Conservation (phyloP, 2,329 filamentous ascomycete species). For the Cryphonectria carpinicola region DNA sequence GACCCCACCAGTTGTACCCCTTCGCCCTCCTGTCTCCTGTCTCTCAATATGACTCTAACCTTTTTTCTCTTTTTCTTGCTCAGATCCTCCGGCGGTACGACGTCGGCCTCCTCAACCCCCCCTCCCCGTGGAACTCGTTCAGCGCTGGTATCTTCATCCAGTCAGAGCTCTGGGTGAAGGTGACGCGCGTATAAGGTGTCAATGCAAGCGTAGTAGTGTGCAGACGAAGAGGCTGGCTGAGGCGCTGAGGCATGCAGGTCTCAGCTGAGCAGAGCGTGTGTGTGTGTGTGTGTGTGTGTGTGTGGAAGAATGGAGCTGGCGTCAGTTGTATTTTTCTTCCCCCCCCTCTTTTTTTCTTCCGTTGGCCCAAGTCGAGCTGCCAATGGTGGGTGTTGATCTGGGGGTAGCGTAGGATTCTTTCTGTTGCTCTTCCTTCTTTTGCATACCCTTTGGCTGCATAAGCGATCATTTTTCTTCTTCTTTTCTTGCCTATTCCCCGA, state of each 20-base stretch:
- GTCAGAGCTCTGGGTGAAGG: slow-evolving; percentile 35
- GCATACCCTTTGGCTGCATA: slow-evolving; percentile 8
- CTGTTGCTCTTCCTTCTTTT: not conserved
- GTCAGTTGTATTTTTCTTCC: not conserved
- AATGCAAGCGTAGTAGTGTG: not conserved
- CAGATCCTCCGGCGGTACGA: slow-evolving; percentile 33
- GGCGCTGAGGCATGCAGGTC: not conserved
- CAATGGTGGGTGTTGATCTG: not conserved
- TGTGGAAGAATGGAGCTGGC: slow-evolving; percentile 6
- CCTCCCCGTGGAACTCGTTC: slow-evolving; percentile 33
- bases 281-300: not conserved
- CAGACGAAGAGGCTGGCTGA: not conserved
- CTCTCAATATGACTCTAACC: not conserved
- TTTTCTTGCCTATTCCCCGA: not conserved
- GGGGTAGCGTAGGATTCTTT: slow-evolving; percentile 8
- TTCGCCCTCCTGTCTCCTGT: not conserved
- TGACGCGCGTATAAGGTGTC: slow-evolving; percentile 30
- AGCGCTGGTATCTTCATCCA: slow-evolving; percentile 38
- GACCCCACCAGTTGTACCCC: not conserved
- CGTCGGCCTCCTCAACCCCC: slow-evolving; percentile 33
- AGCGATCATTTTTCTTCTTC: slow-evolving; percentile 7
- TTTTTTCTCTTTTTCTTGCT: slow-evolving; percentile 13
- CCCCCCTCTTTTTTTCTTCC: not conserved
- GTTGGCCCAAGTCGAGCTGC: not conserved
- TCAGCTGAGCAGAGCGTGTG: not conserved